Evolutionary conservation across 78 protist species (phyloP), one percentile per base, ranked within the genome.

Genomic region (Chrysochromulina parva): DNA sequence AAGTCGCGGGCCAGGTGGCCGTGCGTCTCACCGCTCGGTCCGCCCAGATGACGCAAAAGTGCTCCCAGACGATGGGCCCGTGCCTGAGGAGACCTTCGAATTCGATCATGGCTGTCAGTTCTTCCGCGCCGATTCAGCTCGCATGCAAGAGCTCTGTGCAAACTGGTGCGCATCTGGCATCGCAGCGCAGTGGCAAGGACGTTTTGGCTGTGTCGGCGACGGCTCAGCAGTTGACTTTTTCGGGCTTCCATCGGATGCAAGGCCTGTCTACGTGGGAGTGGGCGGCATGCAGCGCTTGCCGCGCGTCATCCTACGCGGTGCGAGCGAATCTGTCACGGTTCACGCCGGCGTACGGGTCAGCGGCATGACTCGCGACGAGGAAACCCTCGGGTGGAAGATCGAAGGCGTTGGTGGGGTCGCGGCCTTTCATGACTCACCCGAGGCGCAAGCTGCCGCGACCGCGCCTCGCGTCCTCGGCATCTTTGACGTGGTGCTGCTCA

Each of bases 41-140:
- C 10, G 17, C 17, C n/a, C 71, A 14, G 47, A 4, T 6, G 7
- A 4, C 26, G 71, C n/a, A 6, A 65, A 6, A 22, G 71, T 65
- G 10, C 26, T 4, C n/a, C 47, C 71, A 4, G 71, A 65, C 2
- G 71, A 65, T 16, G 66, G 38, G 38, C 38, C 38, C 38, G 38
- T 38, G 38, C 38, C 38, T 38, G 38, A 60, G 66, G 16, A 16
- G 26, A 11, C 66, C 66, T 17, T 14, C 50, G 78, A 69, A 50
- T 69, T 69, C 48, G 78, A 69, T 13, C 78, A 69, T 50, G 78
- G 78, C 38, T 69, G 78, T 50, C 78, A 69, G 50, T 69, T 69
- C 78, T 69, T 69, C 13, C 78, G 78, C 28, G 78, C 50, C n/a
- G 78, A 69, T 50, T 28, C 78, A 16, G 24, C 38, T 11, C 52